These are phyloP conservation scores for Pisolithus tinctorius DNA, from an alignment of 768 basidiomycete genomes.

Conservation along the genomic window DNA sequence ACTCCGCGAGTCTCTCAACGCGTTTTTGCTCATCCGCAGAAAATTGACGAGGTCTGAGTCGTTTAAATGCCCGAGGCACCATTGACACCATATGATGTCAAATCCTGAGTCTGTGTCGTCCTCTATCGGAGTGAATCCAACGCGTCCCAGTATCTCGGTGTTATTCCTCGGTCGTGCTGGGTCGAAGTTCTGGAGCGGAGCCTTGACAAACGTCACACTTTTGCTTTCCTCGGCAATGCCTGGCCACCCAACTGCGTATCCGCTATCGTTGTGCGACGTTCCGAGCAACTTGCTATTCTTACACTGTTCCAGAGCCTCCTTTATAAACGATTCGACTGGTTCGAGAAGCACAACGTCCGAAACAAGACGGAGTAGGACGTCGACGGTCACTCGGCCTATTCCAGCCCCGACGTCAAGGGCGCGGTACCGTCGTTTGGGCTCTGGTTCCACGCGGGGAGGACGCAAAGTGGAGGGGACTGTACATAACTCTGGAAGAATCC, in stretches of 20 bases:
- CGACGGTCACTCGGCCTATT: constrained; percentile 84
- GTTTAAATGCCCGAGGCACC: constrained; percentile 88
- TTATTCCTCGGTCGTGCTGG: constrained; percentile 40
- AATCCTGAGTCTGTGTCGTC: constrained; percentile 57
- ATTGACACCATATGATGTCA: constrained; percentile 95
- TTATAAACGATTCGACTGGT: constrained; percentile 74
- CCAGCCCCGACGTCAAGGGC: constrained; percentile 94
- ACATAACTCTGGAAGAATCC: constrained; percentile 73
- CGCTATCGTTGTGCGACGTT: constrained; percentile 29
- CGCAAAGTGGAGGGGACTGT: constrained; percentile 69
- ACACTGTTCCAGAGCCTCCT: constrained; percentile 51
- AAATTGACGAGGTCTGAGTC: constrained; percentile 75
- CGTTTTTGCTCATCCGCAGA: constrained; percentile 53
- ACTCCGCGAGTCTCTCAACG: constrained; percentile 36
- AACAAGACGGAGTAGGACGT: constrained; percentile 85
- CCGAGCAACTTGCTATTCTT: constrained; percentile 19
- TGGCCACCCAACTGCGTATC: constrained; percentile 43
- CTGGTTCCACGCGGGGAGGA: constrained; percentile 31
- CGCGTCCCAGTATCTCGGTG: constrained; percentile 50
- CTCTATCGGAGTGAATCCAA: constrained; percentile 57
- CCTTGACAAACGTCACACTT: constrained; percentile 75
- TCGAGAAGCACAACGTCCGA: constrained; percentile 86
- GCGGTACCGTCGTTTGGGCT: constrained; percentile 42
- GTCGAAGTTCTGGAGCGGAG: constrained; percentile 76
- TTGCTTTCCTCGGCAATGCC: constrained; percentile 58